phyloP scores from a whole-genome alignment of 805 yeast genomes.

The Candida loeiensis region DNA sequence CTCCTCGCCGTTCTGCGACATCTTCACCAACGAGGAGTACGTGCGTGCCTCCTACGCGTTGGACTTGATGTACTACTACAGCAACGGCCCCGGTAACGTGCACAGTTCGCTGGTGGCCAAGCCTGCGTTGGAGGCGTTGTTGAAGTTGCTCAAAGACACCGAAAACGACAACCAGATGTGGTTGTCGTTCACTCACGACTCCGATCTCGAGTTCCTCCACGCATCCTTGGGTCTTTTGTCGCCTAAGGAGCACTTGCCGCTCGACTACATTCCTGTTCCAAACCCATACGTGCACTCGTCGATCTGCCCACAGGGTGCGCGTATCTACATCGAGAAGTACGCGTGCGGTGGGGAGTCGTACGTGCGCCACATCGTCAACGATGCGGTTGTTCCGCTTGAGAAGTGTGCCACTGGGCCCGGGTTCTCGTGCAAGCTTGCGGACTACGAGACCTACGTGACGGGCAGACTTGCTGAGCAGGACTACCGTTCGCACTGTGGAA shows the following conservation, averaged over 20 bases:
- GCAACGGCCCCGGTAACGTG: slow-evolving; percentile 61
- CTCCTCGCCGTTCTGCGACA: slow-evolving; percentile 59
- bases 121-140: slow-evolving; percentile 46
- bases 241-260: slow-evolving; percentile 41
- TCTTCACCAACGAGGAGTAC: slow-evolving; percentile 68
- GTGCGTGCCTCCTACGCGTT: slow-evolving; percentile 56
- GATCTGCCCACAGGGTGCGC: slow-evolving; percentile 40
- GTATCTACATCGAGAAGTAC: slow-evolving; percentile 37
- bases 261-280: slow-evolving; percentile 45
- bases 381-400: slow-evolving; percentile 37
- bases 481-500: slow-evolving; percentile 27
- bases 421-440: slow-evolving; percentile 38
- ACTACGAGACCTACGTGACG: slow-evolving; percentile 29
- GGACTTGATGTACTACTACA: slow-evolving; percentile 59
- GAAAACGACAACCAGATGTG: slow-evolving; percentile 49
- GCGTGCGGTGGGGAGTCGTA: slow-evolving; percentile 29
- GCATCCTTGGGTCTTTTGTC: slow-evolving; percentile 61
- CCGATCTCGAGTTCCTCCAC: slow-evolving; percentile 57
- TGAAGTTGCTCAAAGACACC: slow-evolving; percentile 45
- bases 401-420: slow-evolving; percentile 40
- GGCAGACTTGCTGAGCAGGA: slow-evolving; percentile 25
- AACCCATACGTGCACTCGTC: slow-evolving; percentile 43
- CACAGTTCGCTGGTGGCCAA: slow-evolving; percentile 58
- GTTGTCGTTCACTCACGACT: slow-evolving; percentile 74
- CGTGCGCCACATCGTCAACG: slow-evolving; percentile 39